phyloP scores from a whole-genome alignment of 306 rosid species.

The Fragaria ananassa region DNA sequence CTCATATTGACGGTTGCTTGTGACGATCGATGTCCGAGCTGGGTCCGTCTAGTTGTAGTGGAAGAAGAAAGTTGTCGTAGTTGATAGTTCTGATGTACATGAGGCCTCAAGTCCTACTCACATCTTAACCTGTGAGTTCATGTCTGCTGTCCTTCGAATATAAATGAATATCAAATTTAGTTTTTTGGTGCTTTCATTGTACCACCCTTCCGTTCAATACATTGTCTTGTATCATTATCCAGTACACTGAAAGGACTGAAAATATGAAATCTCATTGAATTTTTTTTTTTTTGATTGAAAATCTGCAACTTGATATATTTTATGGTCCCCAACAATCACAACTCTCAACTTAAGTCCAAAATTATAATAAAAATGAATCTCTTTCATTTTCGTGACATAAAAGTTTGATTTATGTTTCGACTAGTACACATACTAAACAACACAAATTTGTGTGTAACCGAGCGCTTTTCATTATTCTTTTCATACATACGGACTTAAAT shows the following conservation, averaged over 20 bases:
- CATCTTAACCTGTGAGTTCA: neutral
- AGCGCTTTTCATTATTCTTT: neutral
- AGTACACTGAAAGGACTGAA: neutral
- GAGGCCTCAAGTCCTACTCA: neutral
- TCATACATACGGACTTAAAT: neutral
- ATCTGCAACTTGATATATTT: neutral
- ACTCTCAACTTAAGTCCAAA: neutral
- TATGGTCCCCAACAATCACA: neutral
- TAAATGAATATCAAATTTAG: neutral
- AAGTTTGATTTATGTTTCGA: neutral
- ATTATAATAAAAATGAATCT: neutral
- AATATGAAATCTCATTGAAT: neutral
- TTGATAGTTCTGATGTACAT: neutral
- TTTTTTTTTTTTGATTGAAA: too few relatives aligned
- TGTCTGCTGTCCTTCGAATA: neutral
- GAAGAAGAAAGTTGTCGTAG: slow-evolving; percentile 3
- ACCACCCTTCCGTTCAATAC: neutral
- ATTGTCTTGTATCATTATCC: neutral
- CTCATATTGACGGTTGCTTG: neutral
- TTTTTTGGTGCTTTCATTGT: neutral
- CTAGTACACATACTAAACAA: neutral
- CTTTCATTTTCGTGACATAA: neutral
- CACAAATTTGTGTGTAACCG: neutral
- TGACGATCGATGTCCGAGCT: neutral
- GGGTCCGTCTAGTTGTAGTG: neutral